phyloP scores from a whole-genome alignment of 2,329 filamentous ascomycete genomes.

The Penicillium griseofulvum region DNA sequence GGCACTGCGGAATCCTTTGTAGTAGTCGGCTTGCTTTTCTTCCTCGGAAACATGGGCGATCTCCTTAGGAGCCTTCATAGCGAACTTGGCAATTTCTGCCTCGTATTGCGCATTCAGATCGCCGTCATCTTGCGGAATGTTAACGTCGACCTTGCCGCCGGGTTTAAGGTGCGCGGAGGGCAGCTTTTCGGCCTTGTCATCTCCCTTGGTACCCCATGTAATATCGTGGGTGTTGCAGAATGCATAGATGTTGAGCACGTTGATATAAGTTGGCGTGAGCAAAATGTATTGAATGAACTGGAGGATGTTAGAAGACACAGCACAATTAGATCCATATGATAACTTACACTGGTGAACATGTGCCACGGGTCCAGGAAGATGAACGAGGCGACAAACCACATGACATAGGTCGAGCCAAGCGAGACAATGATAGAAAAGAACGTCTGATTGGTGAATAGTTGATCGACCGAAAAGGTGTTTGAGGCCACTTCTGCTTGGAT shows the following conservation, averaged over 20 bases:
- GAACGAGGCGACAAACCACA: constrained; percentile 88
- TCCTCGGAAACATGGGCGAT: constrained; percentile 49
- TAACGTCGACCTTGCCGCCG: constrained; percentile 90
- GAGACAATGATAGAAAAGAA: constrained; percentile 95
- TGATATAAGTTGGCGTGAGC: constrained; percentile 93
- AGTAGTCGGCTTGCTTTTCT: constrained; percentile 96
- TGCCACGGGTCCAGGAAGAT: constrained; percentile 99
- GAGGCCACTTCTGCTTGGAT: constrained; percentile 68
- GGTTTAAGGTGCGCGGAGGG: constrained; percentile 87
- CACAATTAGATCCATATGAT: neutral
- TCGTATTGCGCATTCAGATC: constrained; percentile 96
- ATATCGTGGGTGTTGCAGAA: constrained; percentile 99
- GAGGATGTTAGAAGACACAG: neutral
- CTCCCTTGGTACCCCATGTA: constrained; percentile 96
- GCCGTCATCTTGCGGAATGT: constrained; percentile 80
- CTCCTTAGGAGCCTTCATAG: constrained; percentile 70
- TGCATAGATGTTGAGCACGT: constrained; percentile 97
- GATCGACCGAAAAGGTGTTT: constrained; percentile 64
- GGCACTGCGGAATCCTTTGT: constrained; percentile 88
- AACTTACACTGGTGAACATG: constrained; percentile 76
- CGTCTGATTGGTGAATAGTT: constrained; percentile 80
- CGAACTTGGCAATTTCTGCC: constrained; percentile 72
- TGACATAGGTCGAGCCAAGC: constrained; percentile 83
- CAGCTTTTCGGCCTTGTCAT: constrained; percentile 90
- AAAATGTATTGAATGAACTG: constrained; percentile 91